A percentile compares a stretch with the other conserved stretches of the same genome.
Conservation (phyloP, 2,329 filamentous ascomycete genomes). For the Drechslerella dactyloides region DNA sequence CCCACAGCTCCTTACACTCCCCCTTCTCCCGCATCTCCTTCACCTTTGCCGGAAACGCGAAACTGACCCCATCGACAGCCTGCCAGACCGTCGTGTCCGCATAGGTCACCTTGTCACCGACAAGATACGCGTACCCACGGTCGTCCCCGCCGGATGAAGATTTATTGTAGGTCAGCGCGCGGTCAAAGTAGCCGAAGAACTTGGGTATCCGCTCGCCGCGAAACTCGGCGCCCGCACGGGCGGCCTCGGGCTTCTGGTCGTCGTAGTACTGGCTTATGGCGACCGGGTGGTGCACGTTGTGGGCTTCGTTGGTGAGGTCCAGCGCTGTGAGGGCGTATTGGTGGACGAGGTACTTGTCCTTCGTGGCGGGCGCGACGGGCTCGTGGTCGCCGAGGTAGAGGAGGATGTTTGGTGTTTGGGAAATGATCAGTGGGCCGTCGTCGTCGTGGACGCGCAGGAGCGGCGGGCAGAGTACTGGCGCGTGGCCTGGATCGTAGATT, state of each 20-base stretch:
- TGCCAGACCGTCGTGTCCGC: conserved; percentile 78
- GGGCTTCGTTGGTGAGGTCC: conserved; percentile 74
- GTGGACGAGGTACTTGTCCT: conserved; percentile 67
- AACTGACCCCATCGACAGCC: conserved; percentile 68
- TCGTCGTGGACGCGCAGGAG: conserved; percentile 62
- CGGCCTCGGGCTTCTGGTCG: conserved; percentile 73
- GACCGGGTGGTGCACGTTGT: conserved; percentile 78
- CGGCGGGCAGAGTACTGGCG: conserved; percentile 71
- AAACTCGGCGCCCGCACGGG: conserved; percentile 66
- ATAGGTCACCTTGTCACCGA: conserved; percentile 70
- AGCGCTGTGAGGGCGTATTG: conserved; percentile 71
- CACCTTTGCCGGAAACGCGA: conserved; percentile 74
- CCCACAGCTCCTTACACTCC: conserved; percentile 65
- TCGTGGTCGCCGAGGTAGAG: conserved; percentile 70
- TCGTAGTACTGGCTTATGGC: conserved; percentile 69
- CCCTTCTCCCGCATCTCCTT: conserved; percentile 56
- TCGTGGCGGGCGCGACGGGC: conserved; percentile 63
- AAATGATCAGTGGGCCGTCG: conserved; percentile 64
- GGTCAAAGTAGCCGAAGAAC: conserved; percentile 73
- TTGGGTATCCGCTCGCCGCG: conserved; percentile 71
- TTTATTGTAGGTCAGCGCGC: conserved; percentile 66
- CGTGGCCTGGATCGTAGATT: conserved; percentile 61
- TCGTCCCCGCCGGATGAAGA: conserved; percentile 56
- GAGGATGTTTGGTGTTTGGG: conserved; percentile 75
- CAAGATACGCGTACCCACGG: conserved; percentile 65